Percentiles rank a stretch among this genome's conserved stretches.
Evolutionary conservation across 2,329 filamentous ascomycete genomes (phyloP).

Genomic region (Aphanocladium album): DNA sequence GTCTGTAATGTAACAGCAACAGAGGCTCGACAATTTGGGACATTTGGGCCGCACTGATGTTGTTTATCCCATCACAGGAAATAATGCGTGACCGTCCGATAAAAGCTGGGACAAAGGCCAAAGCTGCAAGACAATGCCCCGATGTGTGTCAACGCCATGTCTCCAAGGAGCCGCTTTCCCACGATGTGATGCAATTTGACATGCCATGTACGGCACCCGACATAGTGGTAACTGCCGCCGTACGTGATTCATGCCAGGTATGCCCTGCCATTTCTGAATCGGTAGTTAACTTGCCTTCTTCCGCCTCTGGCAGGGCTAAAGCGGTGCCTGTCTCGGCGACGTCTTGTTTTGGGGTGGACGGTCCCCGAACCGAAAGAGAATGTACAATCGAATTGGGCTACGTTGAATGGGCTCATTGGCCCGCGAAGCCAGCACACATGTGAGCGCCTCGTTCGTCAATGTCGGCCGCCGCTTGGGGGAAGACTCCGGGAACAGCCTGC

Average conservation of each 20-base stretch:
- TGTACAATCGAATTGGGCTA: too few species aligned
- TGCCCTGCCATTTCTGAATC: too few species aligned
- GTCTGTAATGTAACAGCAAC: background rate
- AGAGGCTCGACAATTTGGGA: background rate
- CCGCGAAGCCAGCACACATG: background rate
- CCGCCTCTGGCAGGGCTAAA: background rate
- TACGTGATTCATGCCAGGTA: background rate
- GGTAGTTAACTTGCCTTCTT: too few species aligned
- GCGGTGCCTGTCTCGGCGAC: background rate
- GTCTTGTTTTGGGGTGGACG: background rate
- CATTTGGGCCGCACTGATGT: background rate
- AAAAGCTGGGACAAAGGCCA: background rate
- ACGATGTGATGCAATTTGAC: background rate
- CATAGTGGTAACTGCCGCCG: background rate
- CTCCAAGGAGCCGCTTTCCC: background rate
- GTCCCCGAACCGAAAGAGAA: too few species aligned
- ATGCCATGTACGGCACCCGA: background rate
- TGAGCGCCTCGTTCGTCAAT: background rate
- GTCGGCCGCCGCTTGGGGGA: background rate
- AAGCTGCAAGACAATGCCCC: background rate
- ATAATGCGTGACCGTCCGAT: background rate
- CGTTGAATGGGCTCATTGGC: too few species aligned
- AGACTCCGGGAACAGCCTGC: background rate
- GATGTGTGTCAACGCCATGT: background rate
- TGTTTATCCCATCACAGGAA: background rate